Evolutionary conservation across 768 basidiomycete genomes (phyloP), one percentile per base, ranked within the genome.

Genomic region (Naematelia encephala): DNA sequence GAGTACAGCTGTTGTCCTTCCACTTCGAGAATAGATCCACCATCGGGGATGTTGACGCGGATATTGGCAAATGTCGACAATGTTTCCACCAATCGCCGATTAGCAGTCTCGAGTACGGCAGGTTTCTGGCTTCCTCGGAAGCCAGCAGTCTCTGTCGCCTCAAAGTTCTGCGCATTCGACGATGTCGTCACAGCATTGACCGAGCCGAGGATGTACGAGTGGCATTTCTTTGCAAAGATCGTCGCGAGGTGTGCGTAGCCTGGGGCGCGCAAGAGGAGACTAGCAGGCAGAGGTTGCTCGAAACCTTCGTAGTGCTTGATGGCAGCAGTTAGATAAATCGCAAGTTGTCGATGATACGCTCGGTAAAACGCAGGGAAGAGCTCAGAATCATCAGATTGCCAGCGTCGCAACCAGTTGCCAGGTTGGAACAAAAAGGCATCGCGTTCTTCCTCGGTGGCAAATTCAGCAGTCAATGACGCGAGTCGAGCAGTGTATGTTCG

Each of bases 321-420:
- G 22, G 65, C 66, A 1, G 70, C 69, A 11, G 72, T 64, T 21
- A 76, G 69, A 59, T 71, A 76, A n/a, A 30, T 39, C 11, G 79
- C 77, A 10, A 81, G 72, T 48, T 79, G 78, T n/a, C 76, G 71
- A 58, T 80, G 79, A 55, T 80, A 81, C 0, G 80, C 78, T 51
- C 80, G 75, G 62, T 79, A 80, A 70, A 81, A 81, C 1, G 80
- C 74, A 30, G 79, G 79, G 57, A 80, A 80, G 8, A 81, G 72
- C 62, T 81, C 80, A 0, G 79, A 80, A 57, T 81, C 80, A 57
- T 79, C 79, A 2, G 80, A 79, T 43, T 79, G 79, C 80, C 80
- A 81, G 23, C 80, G 71, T 16, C 80, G 73, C 4, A 81, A 72
- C 80, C 79, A 79, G 59, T 77, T 77, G 8, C 73, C 74, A 16